Percentiles rank a stretch among this genome's conserved stretches.
phyloP scores from a whole-genome alignment of 2,329 filamentous ascomycete species.

The Cryphonectria carpinicola region DNA sequence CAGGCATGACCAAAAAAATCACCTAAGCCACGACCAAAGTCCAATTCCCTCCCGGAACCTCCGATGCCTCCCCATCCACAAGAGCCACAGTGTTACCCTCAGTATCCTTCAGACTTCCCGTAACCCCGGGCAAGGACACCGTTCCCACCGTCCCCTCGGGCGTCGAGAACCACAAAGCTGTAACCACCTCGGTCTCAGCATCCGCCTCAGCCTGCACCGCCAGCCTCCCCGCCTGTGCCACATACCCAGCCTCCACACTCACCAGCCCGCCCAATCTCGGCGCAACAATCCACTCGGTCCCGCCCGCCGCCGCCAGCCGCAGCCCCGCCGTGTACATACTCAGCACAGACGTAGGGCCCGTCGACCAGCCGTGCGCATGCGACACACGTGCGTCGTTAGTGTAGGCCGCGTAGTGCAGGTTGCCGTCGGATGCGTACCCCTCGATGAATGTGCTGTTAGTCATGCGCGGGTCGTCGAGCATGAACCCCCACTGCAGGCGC shows the following conservation, averaged over 20 bases:
- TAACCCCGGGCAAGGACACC: conserved; percentile 6
- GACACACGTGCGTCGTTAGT: conserved; percentile 21
- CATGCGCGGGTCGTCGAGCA: conserved; percentile 27
- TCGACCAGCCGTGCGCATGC: conserved; percentile 24
- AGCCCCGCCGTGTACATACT: conserved; percentile 19
- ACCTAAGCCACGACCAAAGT: neutral
- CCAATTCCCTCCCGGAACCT: conserved; percentile 11
- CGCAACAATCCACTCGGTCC: conserved; percentile 16
- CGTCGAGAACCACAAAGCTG: conserved; percentile 1
- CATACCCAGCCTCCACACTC: conserved; percentile 9
- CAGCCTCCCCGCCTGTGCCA: conserved; percentile 4
- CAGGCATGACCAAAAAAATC: neutral
- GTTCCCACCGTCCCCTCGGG: neutral
- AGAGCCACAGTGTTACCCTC: neutral
- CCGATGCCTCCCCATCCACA: conserved; percentile 6
- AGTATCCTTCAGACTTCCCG: neutral
- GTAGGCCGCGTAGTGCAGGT: conserved; percentile 24
- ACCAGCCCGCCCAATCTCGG: conserved; percentile 17
- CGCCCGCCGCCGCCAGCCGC: conserved; percentile 16
- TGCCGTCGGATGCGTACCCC: conserved; percentile 23
- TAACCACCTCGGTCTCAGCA: neutral
- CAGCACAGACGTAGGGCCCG: conserved; percentile 21
- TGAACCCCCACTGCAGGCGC: conserved; percentile 21
- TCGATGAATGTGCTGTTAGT: conserved; percentile 25
- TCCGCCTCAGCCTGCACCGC: conserved; percentile 13